phyloP scores from a whole-genome alignment of 73 alveolate species.

The Paramecium biaurelia region DNA sequence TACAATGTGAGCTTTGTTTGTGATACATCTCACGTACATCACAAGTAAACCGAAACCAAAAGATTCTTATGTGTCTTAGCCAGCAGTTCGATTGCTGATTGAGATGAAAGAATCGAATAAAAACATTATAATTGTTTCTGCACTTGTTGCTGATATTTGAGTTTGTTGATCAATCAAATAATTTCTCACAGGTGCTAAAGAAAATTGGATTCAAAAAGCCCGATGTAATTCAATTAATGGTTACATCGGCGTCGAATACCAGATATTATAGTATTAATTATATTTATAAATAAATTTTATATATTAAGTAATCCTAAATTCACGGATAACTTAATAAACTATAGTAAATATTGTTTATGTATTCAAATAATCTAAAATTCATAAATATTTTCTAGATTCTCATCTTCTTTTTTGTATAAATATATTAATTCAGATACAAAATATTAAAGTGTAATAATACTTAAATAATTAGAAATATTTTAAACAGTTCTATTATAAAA shows the following conservation, averaged over 20 bases:
- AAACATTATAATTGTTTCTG: neutral
- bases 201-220: conserved; percentile 23
- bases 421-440: neutral
- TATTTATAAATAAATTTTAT: too few relatives aligned
- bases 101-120: neutral
- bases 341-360: too few relatives aligned
- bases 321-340: too few relatives aligned
- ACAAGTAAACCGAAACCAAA: conserved; percentile 1
- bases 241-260: conserved; percentile 38
- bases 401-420: too few relatives aligned
- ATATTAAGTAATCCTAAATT: too few relatives aligned
- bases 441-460: neutral
- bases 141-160: conserved; percentile 41
- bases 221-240: conserved; percentile 15
- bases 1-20: neutral
- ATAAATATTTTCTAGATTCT: too few relatives aligned
- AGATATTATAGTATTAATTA: neutral
- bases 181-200: neutral
- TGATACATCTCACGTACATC: neutral
- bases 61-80: conserved; percentile 29
- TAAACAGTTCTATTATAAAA: neutral
- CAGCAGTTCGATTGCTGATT: neutral
- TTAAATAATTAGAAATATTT: too few relatives aligned
- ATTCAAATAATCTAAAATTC: too few relatives aligned
- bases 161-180: conserved; percentile 20